Evolutionary conservation across 257 asterid species (phyloP), one percentile per base, ranked within the genome.

Genomic region (Solanum okadae): DNA sequence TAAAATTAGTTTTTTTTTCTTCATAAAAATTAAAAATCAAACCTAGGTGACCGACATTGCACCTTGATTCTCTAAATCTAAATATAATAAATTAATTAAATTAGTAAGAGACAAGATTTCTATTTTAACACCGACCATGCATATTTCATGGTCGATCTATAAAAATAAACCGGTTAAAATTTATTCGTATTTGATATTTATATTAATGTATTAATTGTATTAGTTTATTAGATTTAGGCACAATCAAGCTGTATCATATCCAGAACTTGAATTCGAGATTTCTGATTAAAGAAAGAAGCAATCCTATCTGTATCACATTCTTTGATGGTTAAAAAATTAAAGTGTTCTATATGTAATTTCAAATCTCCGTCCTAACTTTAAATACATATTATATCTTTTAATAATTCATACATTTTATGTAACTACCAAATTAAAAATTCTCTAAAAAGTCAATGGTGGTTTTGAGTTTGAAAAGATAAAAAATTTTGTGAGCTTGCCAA

Each of bases 101-200:
- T 44, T 82, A 46, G 23, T 1, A 8, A 46, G 86, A 81, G 86
- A 82, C 86, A 49, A 49, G 44, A 82, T 49, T 49, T 82, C 86
- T 18, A 82, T 82, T 82, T 82, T 82, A 38, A 49, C 86, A 82
- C 86, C 86, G 86, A 82, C 86, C 86, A 82, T 29, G 44, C 22
- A 46, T 44, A n/a, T 13, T 79, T 79, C 85, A 27, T 3, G 40
- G 8, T 79, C 6, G 15, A 18, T 13, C 20, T 27, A 44, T 44
- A 22, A 42, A 78, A 68, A 25, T 63, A 68, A 68, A 13, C 0
- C 1, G 11, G 11, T 3, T 27, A 27, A 67, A 11, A 12, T 67
- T 67, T 67, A 12, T 67, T 14, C 1, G 22, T 27, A 12, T 68
- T 13, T 4, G 5, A 13, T 27, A n/a, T 68, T 68, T 68, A 68